Conservation (phyloP, 495 filamentous ascomycete genomes). For the Bryoglossum gracile region DNA sequence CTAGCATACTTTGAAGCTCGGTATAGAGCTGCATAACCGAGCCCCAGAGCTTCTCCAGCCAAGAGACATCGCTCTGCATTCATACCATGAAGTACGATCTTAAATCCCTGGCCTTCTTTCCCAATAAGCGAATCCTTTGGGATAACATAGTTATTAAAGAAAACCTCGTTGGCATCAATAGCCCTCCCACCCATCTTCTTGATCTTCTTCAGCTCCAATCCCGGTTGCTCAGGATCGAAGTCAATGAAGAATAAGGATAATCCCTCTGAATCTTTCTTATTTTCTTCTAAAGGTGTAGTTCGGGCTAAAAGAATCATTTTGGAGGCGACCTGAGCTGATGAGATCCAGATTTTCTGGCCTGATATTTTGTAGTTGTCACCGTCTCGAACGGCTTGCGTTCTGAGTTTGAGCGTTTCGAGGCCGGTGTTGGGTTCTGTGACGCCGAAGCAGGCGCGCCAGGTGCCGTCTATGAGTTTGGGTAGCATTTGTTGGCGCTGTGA, state of each 20-base stretch:
- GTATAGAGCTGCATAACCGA: slow-evolving; percentile 66
- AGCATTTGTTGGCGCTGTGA: slow-evolving; percentile 55
- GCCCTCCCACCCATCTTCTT: slow-evolving; percentile 76
- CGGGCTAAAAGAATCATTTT: slow-evolving; percentile 76
- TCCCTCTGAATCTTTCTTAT: slow-evolving; percentile 58
- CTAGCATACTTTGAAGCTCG: slow-evolving; percentile 59
- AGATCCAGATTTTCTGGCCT: slow-evolving; percentile 82
- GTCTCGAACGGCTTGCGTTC: slow-evolving; percentile 48
- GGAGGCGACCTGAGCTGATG: slow-evolving; percentile 65
- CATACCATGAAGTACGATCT: slow-evolving; percentile 74
- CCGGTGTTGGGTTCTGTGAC: slow-evolving; percentile 66
- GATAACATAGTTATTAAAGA: slow-evolving; percentile 68
- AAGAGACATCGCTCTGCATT: slow-evolving; percentile 74
- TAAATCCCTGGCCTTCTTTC: slow-evolving; percentile 64
- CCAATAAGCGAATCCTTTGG: slow-evolving; percentile 57
- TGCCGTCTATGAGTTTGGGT: slow-evolving; percentile 60
- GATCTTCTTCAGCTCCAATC: slow-evolving; percentile 60
- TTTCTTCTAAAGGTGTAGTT: slow-evolving; percentile 59
- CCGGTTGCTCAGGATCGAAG: slow-evolving; percentile 49
- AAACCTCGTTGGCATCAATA: slow-evolving; percentile 78
- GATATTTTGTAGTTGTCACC: slow-evolving; percentile 51
- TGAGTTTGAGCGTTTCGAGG: slow-evolving; percentile 63
- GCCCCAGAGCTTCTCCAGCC: slow-evolving; percentile 68
- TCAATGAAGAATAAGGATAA: slow-evolving; percentile 73
- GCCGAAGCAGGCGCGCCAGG: slow-evolving; percentile 65